Base-by-base conservation (phyloP, 495 filamentous ascomycete species). In the Xylaria acuta region DNA sequence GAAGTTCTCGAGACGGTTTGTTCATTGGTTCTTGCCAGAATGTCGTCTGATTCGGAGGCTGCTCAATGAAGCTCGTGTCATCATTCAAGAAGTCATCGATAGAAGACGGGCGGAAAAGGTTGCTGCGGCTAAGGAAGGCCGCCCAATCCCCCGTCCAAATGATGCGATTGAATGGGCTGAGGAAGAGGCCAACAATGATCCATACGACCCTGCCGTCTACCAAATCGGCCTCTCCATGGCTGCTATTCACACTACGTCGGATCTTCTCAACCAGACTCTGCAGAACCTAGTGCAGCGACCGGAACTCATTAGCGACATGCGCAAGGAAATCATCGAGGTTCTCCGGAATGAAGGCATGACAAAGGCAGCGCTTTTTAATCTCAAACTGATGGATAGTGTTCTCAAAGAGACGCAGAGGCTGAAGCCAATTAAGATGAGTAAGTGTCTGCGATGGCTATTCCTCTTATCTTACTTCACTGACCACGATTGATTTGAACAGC, bases 271-370 rank as follows among this genome's bases (percentile, higher is more conserved):
- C 0, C 63, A 78, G 58, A 73, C 76, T 22, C 76, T 84, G 18
- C 84, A 83, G 74, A 80, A 82, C 72, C 74, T 85, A 1, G 82
- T 83, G 20, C 79, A 75, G 27, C 75, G 72, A n/a, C 79, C 79
- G 0, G 69, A 77, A 22, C 54, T 79, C 2, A 62, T 81, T 12
- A 64, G 73, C 3, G 79, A 79, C 30, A 18, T 79, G 43, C 76
- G 79, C 2, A 40, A 75, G 3, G 79, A 81, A 49, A 74, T 81
- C 38, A 69, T 64, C 41, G 45, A 65, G 32, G 79, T 78, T 20
- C 70, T 79, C 5, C 58, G 62, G 3, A 54, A 69, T 32, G 77
- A 78, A 34, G 76, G 75, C 54, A 74, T 79, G 74, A 78, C 79
- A 0, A 78, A 71, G 53, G 16, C 38, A 3, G 70, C 63, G 18